Conservation (phyloP, 2,329 filamentous ascomycete genomes). For the Alternaria angustiovoidea region DNA sequence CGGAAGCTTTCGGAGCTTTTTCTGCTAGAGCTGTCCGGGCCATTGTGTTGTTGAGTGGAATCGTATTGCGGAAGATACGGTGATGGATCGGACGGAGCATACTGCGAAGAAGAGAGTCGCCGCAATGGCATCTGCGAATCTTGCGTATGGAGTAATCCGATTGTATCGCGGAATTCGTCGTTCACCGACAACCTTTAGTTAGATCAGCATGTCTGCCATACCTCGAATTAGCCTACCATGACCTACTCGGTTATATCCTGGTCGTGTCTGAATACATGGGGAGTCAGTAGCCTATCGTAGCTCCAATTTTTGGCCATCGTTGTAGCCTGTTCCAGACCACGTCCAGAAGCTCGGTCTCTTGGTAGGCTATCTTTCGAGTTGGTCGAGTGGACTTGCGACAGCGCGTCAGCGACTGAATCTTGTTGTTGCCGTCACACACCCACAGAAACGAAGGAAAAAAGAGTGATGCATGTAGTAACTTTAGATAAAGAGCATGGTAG, state of each 20-base stretch:
- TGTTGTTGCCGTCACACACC: not conserved
- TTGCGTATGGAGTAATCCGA: not conserved
- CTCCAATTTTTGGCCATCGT: not conserved
- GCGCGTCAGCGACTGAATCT: not conserved
- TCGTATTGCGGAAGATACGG: not conserved
- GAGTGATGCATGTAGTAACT: not conserved
- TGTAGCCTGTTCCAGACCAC: not conserved
- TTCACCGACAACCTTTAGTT: not conserved
- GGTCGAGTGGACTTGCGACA: not conserved
- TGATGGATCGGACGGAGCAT: not conserved
- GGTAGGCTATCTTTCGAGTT: not conserved
- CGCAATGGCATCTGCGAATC: not conserved
- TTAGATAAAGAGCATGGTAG: not conserved
- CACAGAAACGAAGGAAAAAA: not conserved
- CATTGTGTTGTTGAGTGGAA: not conserved
- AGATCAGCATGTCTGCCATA: not conserved
- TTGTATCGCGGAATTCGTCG: not conserved
- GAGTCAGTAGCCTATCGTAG: not conserved
- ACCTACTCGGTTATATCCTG: not conserved
- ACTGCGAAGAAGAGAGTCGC: not conserved
- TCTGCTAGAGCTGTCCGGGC: not conserved
- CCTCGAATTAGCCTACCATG: not conserved
- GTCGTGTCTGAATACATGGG: not conserved
- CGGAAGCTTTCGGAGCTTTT: not conserved
- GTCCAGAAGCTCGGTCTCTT: not conserved